Base-by-base conservation (phyloP, 139 green algal genomes). In the Auxenochlorella pyrenoidosa region DNA sequence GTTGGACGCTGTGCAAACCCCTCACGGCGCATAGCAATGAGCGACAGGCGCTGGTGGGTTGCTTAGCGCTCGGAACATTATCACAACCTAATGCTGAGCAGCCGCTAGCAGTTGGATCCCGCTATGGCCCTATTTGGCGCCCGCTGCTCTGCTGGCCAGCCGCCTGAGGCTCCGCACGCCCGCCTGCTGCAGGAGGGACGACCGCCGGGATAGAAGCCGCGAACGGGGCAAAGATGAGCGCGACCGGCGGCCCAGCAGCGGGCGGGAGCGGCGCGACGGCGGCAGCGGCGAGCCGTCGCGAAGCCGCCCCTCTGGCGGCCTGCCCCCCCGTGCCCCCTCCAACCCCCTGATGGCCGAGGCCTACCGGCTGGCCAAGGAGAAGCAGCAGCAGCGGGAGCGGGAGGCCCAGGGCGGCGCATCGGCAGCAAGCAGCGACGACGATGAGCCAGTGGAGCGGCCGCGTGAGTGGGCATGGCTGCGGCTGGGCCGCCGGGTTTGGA, bases 301-400 rank as follows among this genome's bases (percentile, higher is more conserved):
- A 21, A 26, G 13, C 38, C 44, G 75, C 3, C 75, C 75, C 32
- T 84, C 78, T 24, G 78, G 80, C 60, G 26, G 60, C 60, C 82
- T 78, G 43, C 82, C 82, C 15, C 66, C 80, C 0, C 82, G 82
- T 8, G 82, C 32, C 0, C 82, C 82, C 30, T 60, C 72, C 78
- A 90, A 90, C 38, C 86, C 86, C 0, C 44, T 90, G n/a, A 40
- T 90, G 32, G 86, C 86, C 13, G 86, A 90, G 86, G 86, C 79
- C 22, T 60, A 40, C 38, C 76, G 63, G 18, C 68, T 90, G 59
- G 68, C 81, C 28, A 36, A 63, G n/a, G 68, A 86, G 76, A 58
- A 70, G 41, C 41, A 58, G 41, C 34, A 41, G 70, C n/a, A 76
- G 70, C 70, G 70, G 70, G 70, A 76, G 70, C 70, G 36, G 70